Percentiles rank a stretch among this genome's conserved stretches.
These are phyloP conservation scores for Candolleomyces efflorescens DNA, from an alignment of 768 basidiomycete genomes.

Conservation along the genomic window DNA sequence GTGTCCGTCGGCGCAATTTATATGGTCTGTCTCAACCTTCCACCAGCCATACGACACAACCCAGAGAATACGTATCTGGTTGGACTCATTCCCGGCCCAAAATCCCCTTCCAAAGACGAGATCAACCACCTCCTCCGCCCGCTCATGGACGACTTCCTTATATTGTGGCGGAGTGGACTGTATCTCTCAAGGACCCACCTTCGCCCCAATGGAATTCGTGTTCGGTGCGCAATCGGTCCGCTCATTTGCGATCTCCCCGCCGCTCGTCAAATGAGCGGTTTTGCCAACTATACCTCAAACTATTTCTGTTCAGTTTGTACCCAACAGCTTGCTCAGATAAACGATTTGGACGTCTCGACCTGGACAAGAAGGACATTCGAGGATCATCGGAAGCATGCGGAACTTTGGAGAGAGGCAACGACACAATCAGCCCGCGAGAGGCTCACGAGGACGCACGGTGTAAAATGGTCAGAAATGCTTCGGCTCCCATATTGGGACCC, in stretches of 20 bases:
- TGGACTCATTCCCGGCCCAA: constrained; percentile 15
- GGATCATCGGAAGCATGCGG: background rate
- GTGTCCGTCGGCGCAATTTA: constrained; percentile 19
- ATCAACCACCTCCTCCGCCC: constrained; percentile 30
- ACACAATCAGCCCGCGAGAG: constrained; percentile 3
- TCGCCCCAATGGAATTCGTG: constrained; percentile 12
- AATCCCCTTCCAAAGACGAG: constrained; percentile 21
- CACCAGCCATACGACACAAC: constrained; percentile 17
- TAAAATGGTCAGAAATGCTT: constrained; percentile 11
- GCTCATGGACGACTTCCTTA: constrained; percentile 28
- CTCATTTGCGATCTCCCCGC: constrained; percentile 29
- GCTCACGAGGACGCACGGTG: constrained; percentile 16
- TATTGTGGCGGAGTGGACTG: constrained; percentile 23
- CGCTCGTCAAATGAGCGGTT: constrained; percentile 20
- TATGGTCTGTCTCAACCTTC: constrained; percentile 29
- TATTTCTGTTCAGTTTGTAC: constrained; percentile 7
- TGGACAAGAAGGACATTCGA: background rate
- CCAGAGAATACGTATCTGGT: constrained; percentile 17
- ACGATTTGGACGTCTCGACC: background rate
- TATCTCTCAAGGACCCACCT: constrained; percentile 15
- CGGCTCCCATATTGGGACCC: constrained; percentile 31
- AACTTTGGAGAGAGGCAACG: constrained; percentile 3
- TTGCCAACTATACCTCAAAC: constrained; percentile 10
- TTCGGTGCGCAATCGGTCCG: constrained; percentile 13
- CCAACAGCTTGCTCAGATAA: background rate